Evolutionary conservation across 352 stramenopile genomes (phyloP), one percentile per base, ranked within the genome.

Genomic region (Globisporangium paroecandrum): DNA sequence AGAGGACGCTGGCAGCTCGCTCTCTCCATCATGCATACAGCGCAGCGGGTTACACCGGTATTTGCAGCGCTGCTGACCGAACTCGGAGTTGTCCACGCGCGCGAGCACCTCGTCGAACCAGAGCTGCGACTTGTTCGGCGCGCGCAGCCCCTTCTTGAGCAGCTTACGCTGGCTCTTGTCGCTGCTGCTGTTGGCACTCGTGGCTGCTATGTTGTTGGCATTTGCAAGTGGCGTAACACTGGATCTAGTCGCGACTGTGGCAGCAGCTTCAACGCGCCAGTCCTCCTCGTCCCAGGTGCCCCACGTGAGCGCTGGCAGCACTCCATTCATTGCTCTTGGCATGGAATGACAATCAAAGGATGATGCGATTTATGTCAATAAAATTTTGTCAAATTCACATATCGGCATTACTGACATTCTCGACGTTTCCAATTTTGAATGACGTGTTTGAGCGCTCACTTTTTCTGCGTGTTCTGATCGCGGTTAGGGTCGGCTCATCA

Each of bases 51-150:
- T 93, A 62, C 79, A 89, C 22, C 46, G 74, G 62, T 93, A 93
- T 15, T 36, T 69, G 62, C 74, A 59, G 55, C 76, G 74, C 10
- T 25, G 27, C 4, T 66, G 59, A 2, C 76, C 75, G 47, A 90
- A 84, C 1, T 68, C 25, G 13, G 75, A 81, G 66, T 62, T 46
- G 34, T 91, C 81, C 20, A 92, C 72, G 54, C 75, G 74, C 41
- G 77, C 73, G 62, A 91, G 78, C 25, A 93, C 66, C 67, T 93
- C 80, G 58, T 90, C 79, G 66, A 93, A 93, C 85, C 85, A 93
- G 24, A 81, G 72, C 55, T 82, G 78, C 58, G 85, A 89, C 46
- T 82, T 64, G 38, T 68, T 71, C 5, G 81, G 77, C 29, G 76
- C 73, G n/a, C 70, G 65, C 20, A 89, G 65, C 1, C 79, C 77